Evolutionary conservation across 306 rosid species (phyloP), one percentile per base, ranked within the genome.

Genomic region (Chamaecrista fasciculata): DNA sequence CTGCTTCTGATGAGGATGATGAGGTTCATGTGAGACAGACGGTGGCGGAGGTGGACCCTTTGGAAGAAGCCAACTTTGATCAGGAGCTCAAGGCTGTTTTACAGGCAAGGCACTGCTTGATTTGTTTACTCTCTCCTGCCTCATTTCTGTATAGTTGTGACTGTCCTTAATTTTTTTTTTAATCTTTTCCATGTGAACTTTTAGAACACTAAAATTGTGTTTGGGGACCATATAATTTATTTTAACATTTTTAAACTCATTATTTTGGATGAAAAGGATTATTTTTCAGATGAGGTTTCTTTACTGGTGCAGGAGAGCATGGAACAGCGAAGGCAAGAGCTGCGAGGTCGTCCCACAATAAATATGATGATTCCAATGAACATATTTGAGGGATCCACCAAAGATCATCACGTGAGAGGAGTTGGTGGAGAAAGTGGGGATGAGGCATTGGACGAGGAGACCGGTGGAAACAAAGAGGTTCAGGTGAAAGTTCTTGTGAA

Each of bases 311-410:
- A 95, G 99, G 99, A 95, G 83, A 95, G 99, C 79, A 87, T 95
- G 99, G 99, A 95, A 70, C 92, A 89, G 74, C 89, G 99, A 3
- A 76, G 96, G 77, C 95, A 56, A 82, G 99, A 95, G 67, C 76
- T 95, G 44, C 83, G 96, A 10, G 92, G 96, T 42, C 92, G 99
- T 44, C 99, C 99, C 14, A 75, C 96, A 0, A 79, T 89, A 83
- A 95, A 91, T 71, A 95, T 95, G 99, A 89, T 83, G 89, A 86
- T 95, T 84, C 99, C 99, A 1, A 88, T 95, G 92, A 94, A 85
- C 64, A 63, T 94, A 55, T 91, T 94, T 74, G 98, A 94, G 87
- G 97, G 97, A 50, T 69, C 96, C 63, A 75, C 81, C 58, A 93
- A 82, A 82, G 98, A 92, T 76, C 96, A 91, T 77, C 97, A 92